A percentile compares a stretch with the other conserved stretches of the same genome.
Evolutionary conservation across 768 basidiomycete genomes (phyloP).

Genomic region (Lentinula sp.): DNA sequence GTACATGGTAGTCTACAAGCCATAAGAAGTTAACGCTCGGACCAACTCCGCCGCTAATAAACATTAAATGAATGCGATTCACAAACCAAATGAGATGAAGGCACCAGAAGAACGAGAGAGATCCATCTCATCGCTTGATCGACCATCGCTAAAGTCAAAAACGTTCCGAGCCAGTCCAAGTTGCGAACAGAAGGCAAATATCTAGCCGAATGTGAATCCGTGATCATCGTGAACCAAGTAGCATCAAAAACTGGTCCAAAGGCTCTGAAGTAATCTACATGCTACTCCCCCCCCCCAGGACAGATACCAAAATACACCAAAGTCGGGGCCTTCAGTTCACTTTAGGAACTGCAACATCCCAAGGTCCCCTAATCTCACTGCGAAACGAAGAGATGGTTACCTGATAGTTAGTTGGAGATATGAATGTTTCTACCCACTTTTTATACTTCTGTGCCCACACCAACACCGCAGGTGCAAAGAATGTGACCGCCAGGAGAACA

Average conservation of each 20-base stretch:
- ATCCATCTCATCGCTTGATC: slow-evolving; percentile 3
- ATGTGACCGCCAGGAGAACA: slow-evolving; percentile 52
- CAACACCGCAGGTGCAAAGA: slow-evolving; percentile 67
- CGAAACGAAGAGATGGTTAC: slow-evolving; percentile 8
- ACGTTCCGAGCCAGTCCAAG: neutral
- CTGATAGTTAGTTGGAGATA: neutral
- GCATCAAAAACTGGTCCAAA: too few relatives aligned
- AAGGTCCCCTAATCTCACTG: slow-evolving; percentile 87
- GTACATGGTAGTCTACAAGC: neutral
- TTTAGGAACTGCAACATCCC: slow-evolving; percentile 83
- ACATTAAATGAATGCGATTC: neutral
- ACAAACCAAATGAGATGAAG: neutral
- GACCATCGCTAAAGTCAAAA: slow-evolving; percentile 1
- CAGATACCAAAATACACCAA: neutral
- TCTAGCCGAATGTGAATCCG: slow-evolving; percentile 4
- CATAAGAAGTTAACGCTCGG: neutral
- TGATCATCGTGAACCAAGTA: slow-evolving; percentile 2
- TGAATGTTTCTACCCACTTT: slow-evolving; percentile 48
- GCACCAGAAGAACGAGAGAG: neutral
- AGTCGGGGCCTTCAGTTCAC: slow-evolving; percentile 29
- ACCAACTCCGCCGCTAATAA: slow-evolving; percentile 2
- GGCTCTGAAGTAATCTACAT: too few relatives aligned
- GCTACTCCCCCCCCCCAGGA: neutral
- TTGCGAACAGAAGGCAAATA: slow-evolving; percentile 3
- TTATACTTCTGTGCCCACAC: slow-evolving; percentile 87